These are phyloP conservation scores for Cutaneotrichosporon dermatis DNA, from an alignment of 1,284 basidiomycete species.

Conservation along the genomic window DNA sequence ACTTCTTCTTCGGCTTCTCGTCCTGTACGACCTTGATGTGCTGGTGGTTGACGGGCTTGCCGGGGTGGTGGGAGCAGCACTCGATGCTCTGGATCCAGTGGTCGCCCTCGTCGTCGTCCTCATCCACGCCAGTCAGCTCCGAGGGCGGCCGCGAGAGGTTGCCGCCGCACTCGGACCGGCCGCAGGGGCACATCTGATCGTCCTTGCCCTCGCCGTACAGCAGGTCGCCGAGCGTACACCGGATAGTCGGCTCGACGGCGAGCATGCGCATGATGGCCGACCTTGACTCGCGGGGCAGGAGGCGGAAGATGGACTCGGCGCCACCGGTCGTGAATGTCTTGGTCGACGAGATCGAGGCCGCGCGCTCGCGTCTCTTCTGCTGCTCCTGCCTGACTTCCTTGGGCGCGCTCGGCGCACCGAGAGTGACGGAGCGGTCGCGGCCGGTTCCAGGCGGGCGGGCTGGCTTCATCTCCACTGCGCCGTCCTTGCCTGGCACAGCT, in stretches of 20 bases:
- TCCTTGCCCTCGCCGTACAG: conserved; percentile 72
- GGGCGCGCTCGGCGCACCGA: conserved; percentile 10
- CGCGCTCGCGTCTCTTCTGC: conserved; percentile 40
- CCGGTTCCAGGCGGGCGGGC: neutral
- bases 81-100: conserved; percentile 67
- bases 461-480: neutral
- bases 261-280: conserved; percentile 89
- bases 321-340: conserved; percentile 73
- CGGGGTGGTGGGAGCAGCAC: conserved; percentile 59
- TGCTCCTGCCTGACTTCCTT: conserved; percentile 28
- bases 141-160: conserved; percentile 46
- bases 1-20: conserved; percentile 47
- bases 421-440: conserved; percentile 14
- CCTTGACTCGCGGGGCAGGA: conserved; percentile 87
- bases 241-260: conserved; percentile 76
- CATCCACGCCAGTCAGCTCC: conserved; percentile 40
- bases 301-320: conserved; percentile 96
- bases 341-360: conserved; percentile 41
- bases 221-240: conserved; percentile 91
- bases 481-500: neutral
- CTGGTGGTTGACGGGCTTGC: conserved; percentile 37
- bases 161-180: conserved; percentile 51
- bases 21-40: conserved; percentile 51
- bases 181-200: conserved; percentile 73
- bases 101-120: conserved; percentile 48